Conservation (phyloP, 805 yeast species). For the Cyberlindnera maclurae region DNA sequence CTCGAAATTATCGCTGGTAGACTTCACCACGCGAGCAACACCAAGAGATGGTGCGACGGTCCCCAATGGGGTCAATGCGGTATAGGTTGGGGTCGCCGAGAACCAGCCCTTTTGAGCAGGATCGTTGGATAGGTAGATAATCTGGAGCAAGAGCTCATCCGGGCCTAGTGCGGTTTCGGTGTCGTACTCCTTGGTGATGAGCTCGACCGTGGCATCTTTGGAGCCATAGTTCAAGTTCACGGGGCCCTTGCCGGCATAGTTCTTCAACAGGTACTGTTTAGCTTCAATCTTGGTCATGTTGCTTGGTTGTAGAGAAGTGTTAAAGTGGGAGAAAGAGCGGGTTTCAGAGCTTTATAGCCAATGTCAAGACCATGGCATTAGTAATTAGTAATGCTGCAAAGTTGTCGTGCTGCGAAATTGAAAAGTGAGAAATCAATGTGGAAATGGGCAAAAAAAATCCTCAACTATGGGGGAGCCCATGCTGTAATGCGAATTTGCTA, state of each 20-base stretch:
- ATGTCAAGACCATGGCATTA: too few relatives aligned
- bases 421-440: too few relatives aligned
- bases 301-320: too few relatives aligned
- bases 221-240: slow-evolving; percentile 21
- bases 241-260: slow-evolving; percentile 21
- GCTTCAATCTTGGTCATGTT: slow-evolving; percentile 18
- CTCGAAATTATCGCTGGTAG: slow-evolving; percentile 33
- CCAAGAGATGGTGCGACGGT: slow-evolving; percentile 45
- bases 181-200: slow-evolving; percentile 17
- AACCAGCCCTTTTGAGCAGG: slow-evolving; percentile 61
- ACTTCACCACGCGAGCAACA: slow-evolving; percentile 41
- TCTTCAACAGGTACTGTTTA: slow-evolving; percentile 26
- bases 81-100: slow-evolving; percentile 25
- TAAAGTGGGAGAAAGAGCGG: too few relatives aligned
- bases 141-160: slow-evolving; percentile 39
- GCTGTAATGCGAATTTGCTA: too few relatives aligned
- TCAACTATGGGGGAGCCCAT: too few relatives aligned
- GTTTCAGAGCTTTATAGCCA: too few relatives aligned
- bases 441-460: too few relatives aligned
- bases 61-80: slow-evolving; percentile 29
- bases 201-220: slow-evolving; percentile 26
- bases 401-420: too few relatives aligned
- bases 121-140: slow-evolving; percentile 45
- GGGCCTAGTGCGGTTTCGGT: slow-evolving; percentile 24
- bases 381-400: too few relatives aligned